Conservation (phyloP, 768 basidiomycete species). For the Phaffia australis region DNA sequence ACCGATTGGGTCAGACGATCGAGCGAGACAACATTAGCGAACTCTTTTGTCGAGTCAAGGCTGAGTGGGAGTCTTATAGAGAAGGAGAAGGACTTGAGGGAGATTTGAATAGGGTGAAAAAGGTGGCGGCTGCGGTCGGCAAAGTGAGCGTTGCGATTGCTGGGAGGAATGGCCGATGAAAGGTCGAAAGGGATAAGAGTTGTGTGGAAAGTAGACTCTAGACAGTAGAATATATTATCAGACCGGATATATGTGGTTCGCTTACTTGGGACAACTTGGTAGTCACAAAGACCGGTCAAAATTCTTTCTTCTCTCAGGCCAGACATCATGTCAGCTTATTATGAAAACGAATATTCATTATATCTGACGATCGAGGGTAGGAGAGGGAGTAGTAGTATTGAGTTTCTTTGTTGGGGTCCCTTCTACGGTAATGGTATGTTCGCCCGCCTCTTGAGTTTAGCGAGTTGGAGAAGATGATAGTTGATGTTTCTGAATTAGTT, state of each 20-base stretch:
- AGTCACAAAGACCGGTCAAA: neutral
- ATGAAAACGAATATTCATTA: neutral
- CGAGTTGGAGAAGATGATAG: constrained; percentile 16
- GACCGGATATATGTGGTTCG: neutral
- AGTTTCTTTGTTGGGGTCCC: neutral
- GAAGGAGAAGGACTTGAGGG: neutral
- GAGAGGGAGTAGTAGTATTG: neutral
- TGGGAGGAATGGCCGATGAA: neutral
- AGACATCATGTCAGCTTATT: neutral
- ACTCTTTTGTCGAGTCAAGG: constrained; percentile 3
- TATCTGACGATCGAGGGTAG: neutral
- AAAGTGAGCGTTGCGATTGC: no score
- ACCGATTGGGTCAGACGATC: neutral
- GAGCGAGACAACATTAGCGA: constrained; percentile 2
- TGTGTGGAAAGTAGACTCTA: constrained; percentile 3
- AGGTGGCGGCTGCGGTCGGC: no score
- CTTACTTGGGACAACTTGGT: neutral
- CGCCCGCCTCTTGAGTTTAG: constrained; percentile 10
- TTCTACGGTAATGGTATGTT: neutral
- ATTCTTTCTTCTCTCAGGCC: neutral
- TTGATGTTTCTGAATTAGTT: constrained; percentile 17
- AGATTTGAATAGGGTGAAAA: neutral
- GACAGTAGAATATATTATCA: constrained; percentile 6
- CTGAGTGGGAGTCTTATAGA: constrained; percentile 4
- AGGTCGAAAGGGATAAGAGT: constrained; percentile 8